Evolutionary conservation across 345 rosid genomes (phyloP), one percentile per base, ranked within the genome.

Genomic region (Gossypium sturtianum): DNA sequence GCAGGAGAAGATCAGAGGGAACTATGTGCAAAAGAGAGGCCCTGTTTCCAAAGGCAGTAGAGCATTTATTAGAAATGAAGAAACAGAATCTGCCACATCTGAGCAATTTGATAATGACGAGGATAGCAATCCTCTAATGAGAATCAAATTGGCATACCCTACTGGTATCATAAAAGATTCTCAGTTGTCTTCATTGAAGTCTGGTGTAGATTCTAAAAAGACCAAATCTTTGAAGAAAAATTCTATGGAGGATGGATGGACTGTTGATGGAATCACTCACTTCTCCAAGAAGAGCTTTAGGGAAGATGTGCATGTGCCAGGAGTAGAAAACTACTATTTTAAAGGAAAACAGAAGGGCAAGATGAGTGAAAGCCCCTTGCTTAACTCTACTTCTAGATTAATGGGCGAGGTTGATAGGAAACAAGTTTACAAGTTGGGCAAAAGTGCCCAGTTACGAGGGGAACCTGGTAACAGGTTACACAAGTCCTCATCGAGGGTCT

Each of bases 51-150:
- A 83, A 83, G 89, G 86, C 65, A 83, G 78, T 59, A 85, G 83
- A 80, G 70, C 78, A 78, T 71, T 74, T 70, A 48, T 34, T 54
- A 81, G 74, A 82, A 83, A 80, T 71, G 94, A 94, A 77, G 97
- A 90, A 79, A 92, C 98, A 38, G 98, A 94, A 76, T 89, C 99
- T 1, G 97, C 89, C 72, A 89, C 99, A 23, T 89, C 94, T 9
- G 91, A 88, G 53, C 87, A 84, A 48, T 85, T 75, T 73, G 82
- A 82, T 78, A 82, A 88, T 12, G 87, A 85, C 17, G 97, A 85
- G 22, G 95, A 86, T 49, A 65, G 78, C 85, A 86, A 81, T 79
- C 87, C 82, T 80, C 79, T 86, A 63, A 73, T 78, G 76, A 81
- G 87, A 76, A 87, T 83, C 74, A 88, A 88, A 75, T 74, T 82